phyloP scores from a whole-genome alignment of 306 rosid species.

The Senna siamea region DNA sequence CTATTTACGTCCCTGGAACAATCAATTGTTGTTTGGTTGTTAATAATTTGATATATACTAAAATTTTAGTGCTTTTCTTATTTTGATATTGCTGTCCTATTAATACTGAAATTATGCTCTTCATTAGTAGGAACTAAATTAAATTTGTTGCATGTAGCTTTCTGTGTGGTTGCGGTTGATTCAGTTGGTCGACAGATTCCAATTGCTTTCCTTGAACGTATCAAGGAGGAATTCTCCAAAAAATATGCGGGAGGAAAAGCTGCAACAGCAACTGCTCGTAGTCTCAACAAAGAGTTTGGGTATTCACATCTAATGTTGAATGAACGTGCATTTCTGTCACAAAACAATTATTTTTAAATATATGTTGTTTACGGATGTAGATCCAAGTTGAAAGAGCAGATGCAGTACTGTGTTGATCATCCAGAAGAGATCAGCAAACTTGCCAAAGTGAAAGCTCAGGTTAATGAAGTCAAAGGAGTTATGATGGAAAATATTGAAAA shows the following conservation, averaged over 20 bases:
- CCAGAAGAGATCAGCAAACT: slow-evolving; percentile 89
- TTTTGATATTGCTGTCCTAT: slow-evolving; percentile 9
- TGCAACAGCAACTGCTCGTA: slow-evolving; percentile 71
- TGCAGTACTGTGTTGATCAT: slow-evolving; percentile 89
- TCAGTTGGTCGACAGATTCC: slow-evolving; percentile 84
- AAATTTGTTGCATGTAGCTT: slow-evolving; percentile 56
- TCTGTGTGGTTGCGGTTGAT: slow-evolving; percentile 89
- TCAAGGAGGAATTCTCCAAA: slow-evolving; percentile 82
- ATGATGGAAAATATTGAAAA: slow-evolving; percentile 97
- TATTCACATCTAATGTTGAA: slow-evolving; percentile 38
- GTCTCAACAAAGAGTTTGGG: slow-evolving; percentile 89
- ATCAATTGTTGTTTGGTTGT: slow-evolving; percentile 14
- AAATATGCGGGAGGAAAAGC: slow-evolving; percentile 91
- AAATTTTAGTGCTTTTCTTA: not conserved
- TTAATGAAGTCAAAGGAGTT: slow-evolving; percentile 90
- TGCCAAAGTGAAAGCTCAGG: slow-evolving; percentile 94
- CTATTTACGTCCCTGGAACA: not conserved
- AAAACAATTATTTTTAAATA: slow-evolving; percentile 27
- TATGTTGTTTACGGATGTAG: slow-evolving; percentile 46
- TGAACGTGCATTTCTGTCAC: slow-evolving; percentile 21
- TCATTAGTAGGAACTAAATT: slow-evolving; percentile 43
- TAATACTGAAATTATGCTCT: slow-evolving; percentile 7
- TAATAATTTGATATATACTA: slow-evolving; percentile 15
- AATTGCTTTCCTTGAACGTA: slow-evolving; percentile 82
- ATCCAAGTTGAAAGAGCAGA: slow-evolving; percentile 87